Conservation (phyloP, 495 filamentous ascomycete species). For the Podospora pseudoanserina region DNA sequence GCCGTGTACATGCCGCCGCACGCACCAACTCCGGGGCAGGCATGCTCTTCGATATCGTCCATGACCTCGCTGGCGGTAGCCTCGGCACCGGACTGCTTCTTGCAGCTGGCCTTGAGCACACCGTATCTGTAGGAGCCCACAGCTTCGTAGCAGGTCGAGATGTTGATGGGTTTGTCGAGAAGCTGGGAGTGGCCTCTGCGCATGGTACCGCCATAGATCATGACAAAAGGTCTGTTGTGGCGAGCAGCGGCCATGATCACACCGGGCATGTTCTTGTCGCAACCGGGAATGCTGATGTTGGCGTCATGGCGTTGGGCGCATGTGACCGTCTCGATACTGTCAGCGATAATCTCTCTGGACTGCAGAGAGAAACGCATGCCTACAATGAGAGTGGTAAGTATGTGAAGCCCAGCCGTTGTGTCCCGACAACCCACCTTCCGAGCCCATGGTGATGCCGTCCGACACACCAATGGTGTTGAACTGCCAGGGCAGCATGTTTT, state of each 20-base stretch:
- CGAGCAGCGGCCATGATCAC: conserved; percentile 65
- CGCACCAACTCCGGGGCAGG: conserved; percentile 89
- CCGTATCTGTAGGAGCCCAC: conserved; percentile 82
- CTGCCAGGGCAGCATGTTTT: conserved; percentile 86
- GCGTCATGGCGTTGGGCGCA: conserved; percentile 88
- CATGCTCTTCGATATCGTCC: conserved; percentile 78
- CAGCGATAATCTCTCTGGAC: conserved; percentile 89
- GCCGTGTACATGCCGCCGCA: conserved; percentile 97
- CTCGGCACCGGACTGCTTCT: conserved; percentile 31
- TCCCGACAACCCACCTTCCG: conserved; percentile 61
- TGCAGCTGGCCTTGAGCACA: conserved; percentile 48
- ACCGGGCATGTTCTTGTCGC: conserved; percentile 99
- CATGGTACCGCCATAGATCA: conserved; percentile 87
- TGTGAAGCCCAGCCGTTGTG: not conserved
- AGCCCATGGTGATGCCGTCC: conserved; percentile 95
- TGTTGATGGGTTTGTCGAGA: conserved; percentile 78
- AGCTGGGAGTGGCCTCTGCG: conserved; percentile 77
- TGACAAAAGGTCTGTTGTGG: conserved; percentile 79
- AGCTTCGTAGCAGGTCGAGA: conserved; percentile 87
- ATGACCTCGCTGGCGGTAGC: conserved; percentile 72
- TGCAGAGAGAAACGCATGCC: conserved; percentile 98
- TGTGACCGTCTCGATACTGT: conserved; percentile 89
- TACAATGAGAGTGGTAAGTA: conserved; percentile 32
- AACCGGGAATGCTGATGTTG: conserved; percentile 91
- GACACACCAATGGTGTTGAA: conserved; percentile 94